Conservation (phyloP, 129 eudicot genomes). For the Artemisia annua region DNA sequence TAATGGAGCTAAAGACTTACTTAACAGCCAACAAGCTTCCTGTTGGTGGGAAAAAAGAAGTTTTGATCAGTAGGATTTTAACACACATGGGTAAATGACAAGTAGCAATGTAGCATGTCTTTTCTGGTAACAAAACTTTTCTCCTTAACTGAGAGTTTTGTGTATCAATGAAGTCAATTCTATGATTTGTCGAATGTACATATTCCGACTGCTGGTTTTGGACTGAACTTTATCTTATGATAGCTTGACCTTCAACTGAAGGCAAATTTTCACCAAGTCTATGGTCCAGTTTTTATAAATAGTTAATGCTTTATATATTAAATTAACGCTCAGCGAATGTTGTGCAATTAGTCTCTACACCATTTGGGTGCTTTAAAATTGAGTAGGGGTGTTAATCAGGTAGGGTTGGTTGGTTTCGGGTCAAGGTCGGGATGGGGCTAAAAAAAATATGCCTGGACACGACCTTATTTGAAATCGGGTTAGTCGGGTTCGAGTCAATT, state of each 20-base stretch:
- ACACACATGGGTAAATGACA: slow-evolving; percentile 80
- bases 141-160: neutral
- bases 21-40: slow-evolving; percentile 66
- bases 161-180: neutral
- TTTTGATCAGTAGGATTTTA: slow-evolving; percentile 68
- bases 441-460: no score
- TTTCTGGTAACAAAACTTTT: neutral
- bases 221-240: neutral
- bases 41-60: slow-evolving; percentile 76
- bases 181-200: slow-evolving; percentile 1
- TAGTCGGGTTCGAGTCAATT: no score
- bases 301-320: no score
- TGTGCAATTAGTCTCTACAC: no score
- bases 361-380: neutral
- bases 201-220: neutral
- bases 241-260: no score
- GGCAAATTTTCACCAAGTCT: no score
- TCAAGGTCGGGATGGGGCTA: no score
- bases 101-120: slow-evolving; percentile 5
- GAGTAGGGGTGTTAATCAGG: neutral
- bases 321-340: no score
- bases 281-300: no score
- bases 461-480: no score
- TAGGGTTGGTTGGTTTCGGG: no score
- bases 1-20: slow-evolving; percentile 67